A percentile compares a stretch with the other conserved stretches of the same genome.
These are phyloP conservation scores for Mycena alexandri DNA, from an alignment of 768 basidiomycete species.

Conservation along the genomic window DNA sequence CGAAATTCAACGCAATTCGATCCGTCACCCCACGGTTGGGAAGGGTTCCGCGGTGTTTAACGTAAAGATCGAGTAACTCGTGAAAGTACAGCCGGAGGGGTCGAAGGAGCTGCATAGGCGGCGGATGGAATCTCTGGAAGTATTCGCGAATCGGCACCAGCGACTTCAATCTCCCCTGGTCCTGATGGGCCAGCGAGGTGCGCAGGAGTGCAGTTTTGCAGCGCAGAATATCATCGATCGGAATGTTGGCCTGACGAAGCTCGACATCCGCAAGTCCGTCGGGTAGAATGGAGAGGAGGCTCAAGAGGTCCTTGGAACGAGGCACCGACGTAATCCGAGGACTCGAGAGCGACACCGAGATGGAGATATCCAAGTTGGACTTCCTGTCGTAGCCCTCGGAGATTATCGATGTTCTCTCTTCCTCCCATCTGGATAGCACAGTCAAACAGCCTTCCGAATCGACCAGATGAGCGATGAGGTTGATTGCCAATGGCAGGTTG, in stretches of 20 bases:
- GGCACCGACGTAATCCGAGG: neutral
- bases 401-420: neutral
- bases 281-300: neutral
- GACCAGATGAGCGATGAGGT: neutral
- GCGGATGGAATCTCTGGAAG: neutral
- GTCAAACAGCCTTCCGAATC: neutral
- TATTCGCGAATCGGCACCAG: neutral
- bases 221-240: neutral
- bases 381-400: neutral
- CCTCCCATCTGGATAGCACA: neutral
- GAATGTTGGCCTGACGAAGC: neutral
- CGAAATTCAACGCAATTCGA: neutral
- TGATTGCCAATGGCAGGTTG: too few relatives aligned
- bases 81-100: neutral
- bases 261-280: constrained; percentile 1
- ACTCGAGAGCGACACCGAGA: neutral
- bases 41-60: neutral
- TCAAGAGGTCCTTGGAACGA: neutral
- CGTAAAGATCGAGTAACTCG: neutral
- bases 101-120: neutral
- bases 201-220: neutral
- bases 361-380: neutral
- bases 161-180: neutral
- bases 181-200: neutral
- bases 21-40: neutral